Evolutionary conservation across 345 rosid species (phyloP), one percentile per base, ranked within the genome.

Genomic region (Brassica rapa): DNA sequence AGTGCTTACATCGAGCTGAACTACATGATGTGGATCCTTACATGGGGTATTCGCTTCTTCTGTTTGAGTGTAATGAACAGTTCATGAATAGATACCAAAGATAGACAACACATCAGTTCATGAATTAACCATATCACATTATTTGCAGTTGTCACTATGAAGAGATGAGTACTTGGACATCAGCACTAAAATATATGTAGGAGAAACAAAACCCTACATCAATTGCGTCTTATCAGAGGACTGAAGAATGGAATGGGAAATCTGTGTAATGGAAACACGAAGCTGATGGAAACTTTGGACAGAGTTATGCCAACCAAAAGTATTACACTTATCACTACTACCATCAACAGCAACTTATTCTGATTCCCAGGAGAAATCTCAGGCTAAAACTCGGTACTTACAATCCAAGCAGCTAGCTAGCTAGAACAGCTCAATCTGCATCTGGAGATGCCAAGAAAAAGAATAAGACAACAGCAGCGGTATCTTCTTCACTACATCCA

Each of bases 1-100:
- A 5, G 70, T n/a, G 62, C 66, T 41, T 84, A 92, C 91, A 84
- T 92, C 85, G 24, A 92, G 29, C 86, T 84, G 88, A 90, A 74
- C 86, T 80, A 76, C 82, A 84, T 66, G 88, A 81, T 15, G 53
- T 43, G 1, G 53, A 43, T 43, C 53, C 53, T 43, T 43, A 3
- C 53, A 43, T 46, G 55, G 55, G n/a, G 19, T 14, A 49, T 14
- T 49, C 19, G 55, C 19, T 49, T n/a, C 16, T 12, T 49, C 55
- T 49, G 55, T 5, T 49, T 14, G 55, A 49, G 55, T 49, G 55
- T 14, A 49, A 49, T n/a, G 55, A 19, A 49, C 46, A 39, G 46
- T 43, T 11, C n/a, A 43, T 43, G 15, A 4, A 43, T 43, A 43
- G 51, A 43, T 39, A 39, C 46, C 46, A 39, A 11, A 39, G 46